Conservation (phyloP, 2,329 filamentous ascomycete genomes). For the Herpotrichia juniperi region DNA sequence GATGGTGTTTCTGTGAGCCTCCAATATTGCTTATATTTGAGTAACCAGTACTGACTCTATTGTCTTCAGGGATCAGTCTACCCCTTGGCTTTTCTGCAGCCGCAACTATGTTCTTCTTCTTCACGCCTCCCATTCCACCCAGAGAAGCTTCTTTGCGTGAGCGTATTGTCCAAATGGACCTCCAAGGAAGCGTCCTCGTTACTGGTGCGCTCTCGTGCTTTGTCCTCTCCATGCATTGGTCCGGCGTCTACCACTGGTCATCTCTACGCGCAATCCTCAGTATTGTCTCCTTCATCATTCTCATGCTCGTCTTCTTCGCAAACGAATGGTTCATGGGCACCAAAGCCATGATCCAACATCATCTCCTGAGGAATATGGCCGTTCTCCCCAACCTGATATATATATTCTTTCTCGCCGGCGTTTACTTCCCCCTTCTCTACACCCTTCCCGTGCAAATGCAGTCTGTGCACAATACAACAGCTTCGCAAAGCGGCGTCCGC, state of each 20-base stretch:
- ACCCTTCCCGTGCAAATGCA: conserved; percentile 37
- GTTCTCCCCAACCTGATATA: conserved; percentile 24
- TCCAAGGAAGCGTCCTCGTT: conserved; percentile 26
- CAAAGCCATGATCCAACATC: conserved; percentile 33
- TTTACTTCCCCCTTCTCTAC: conserved; percentile 36
- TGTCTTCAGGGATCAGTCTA: conserved; percentile 44
- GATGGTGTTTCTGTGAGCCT: conserved; percentile 43
- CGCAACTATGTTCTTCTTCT: conserved; percentile 27
- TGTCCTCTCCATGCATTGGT: conserved; percentile 36
- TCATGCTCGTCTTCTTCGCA: conserved; percentile 50
- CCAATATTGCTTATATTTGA: conserved; percentile 14
- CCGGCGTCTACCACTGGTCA: conserved; percentile 50
- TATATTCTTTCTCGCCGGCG: conserved; percentile 31
- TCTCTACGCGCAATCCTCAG: conserved; percentile 52
- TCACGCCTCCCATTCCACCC: conserved; percentile 22
- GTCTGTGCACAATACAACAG: conserved; percentile 28
- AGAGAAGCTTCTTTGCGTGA: conserved; percentile 17
- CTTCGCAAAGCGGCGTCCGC: conserved; percentile 33
- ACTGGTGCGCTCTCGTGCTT: conserved; percentile 29
- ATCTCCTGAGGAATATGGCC: conserved; percentile 23
- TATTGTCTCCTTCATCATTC: conserved; percentile 55
- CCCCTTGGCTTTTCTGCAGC: conserved; percentile 49
- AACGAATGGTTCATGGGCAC: conserved; percentile 34
- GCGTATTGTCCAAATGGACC: conserved; percentile 29
- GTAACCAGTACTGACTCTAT: conserved; percentile 23